phyloP scores from a whole-genome alignment of 345 rosid genomes.

The Trapa incisa region DNA sequence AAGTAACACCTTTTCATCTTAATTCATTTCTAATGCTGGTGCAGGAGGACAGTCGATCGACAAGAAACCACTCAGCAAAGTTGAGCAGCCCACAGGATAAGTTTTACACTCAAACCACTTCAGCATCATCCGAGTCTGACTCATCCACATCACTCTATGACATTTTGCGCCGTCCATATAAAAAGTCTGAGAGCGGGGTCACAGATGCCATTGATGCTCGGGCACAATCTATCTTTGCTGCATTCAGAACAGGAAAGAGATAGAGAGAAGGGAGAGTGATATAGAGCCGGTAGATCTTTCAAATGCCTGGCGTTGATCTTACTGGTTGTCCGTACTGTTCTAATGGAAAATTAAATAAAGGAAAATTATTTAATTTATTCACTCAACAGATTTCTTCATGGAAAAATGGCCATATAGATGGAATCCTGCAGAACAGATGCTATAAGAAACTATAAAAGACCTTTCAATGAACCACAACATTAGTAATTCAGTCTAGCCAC shows the following conservation, averaged over 20 bases:
- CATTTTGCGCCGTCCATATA: constrained; percentile 48
- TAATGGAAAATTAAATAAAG: no score
- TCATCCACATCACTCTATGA: constrained; percentile 46
- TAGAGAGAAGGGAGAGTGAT: constrained; percentile 13
- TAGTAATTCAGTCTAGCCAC: no score
- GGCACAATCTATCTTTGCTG: constrained; percentile 60
- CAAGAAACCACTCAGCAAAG: constrained; percentile 42
- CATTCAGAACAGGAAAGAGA: constrained; percentile 62
- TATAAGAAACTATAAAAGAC: no score
- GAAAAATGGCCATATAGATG: no score
- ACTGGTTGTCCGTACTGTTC: no score
- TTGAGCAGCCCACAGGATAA: constrained; percentile 42
- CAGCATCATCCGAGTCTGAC: constrained; percentile 20
- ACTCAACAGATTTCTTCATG: no score
- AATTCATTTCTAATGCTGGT: constrained; percentile 23
- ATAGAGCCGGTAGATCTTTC: background rate
- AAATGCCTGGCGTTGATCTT: no score
- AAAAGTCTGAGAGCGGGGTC: constrained; percentile 24
- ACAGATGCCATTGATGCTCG: constrained; percentile 23
- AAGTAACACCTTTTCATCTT: background rate
- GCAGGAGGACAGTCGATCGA: constrained; percentile 33
- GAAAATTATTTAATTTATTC: no score
- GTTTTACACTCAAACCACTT: constrained; percentile 22
- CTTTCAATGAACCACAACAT: no score
- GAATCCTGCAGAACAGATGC: no score